Percentiles rank a stretch among this genome's conserved stretches.
Conservation (phyloP, 2,329 filamentous ascomycete species). For the Monosporascus sp. region DNA sequence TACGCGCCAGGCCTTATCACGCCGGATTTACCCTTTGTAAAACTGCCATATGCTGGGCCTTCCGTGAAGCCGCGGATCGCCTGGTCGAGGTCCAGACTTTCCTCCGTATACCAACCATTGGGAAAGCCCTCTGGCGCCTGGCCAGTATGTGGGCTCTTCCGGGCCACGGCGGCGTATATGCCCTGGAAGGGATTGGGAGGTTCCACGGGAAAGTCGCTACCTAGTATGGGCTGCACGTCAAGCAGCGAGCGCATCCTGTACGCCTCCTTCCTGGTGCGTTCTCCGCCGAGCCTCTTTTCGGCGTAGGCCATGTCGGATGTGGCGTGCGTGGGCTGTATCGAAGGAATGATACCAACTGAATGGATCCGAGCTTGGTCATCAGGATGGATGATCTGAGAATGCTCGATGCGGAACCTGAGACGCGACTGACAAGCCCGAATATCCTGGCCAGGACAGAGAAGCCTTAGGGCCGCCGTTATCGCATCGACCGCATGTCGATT, state of each 20-base stretch:
- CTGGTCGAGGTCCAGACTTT: constrained; percentile 53
- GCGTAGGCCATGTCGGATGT: constrained; percentile 69
- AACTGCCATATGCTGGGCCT: constrained; percentile 54
- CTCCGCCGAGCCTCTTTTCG: constrained; percentile 50
- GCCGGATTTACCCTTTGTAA: constrained; percentile 54
- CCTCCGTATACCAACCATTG: constrained; percentile 54
- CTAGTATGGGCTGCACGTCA: constrained; percentile 49
- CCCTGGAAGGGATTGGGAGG: constrained; percentile 63
- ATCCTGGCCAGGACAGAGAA: constrained; percentile 41
- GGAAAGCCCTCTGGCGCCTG: constrained; percentile 40
- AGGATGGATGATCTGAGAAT: constrained; percentile 65
- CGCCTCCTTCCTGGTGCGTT: constrained; percentile 50
- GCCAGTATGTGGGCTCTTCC: constrained; percentile 54
- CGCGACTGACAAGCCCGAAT: constrained; percentile 47
- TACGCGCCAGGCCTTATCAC: constrained; percentile 55
- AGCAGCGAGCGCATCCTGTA: constrained; percentile 63
- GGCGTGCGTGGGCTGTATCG: constrained; percentile 67
- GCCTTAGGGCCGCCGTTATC: constrained; percentile 50
- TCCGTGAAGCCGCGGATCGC: constrained; percentile 59
- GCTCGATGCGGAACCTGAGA: constrained; percentile 63
- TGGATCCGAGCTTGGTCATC: constrained; percentile 57
- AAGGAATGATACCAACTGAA: constrained; percentile 57
- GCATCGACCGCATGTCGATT: constrained; percentile 61
- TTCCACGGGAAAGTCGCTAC: constrained; percentile 69
- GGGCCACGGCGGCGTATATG: constrained; percentile 62